phyloP scores from a whole-genome alignment of 2,329 filamentous ascomycete species.

The Fusarium sp. region DNA sequence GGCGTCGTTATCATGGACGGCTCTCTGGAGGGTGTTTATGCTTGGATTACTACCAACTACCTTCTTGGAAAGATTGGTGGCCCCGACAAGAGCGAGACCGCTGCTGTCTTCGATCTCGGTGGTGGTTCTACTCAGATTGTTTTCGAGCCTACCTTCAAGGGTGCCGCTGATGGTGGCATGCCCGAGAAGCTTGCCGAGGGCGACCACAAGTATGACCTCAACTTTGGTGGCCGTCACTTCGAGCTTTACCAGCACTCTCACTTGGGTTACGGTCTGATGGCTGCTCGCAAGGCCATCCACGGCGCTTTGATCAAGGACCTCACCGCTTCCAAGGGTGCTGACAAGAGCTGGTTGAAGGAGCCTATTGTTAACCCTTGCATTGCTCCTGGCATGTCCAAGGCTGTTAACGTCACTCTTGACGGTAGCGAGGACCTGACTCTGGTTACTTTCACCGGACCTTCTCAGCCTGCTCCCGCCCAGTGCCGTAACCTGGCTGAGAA shows the following conservation, averaged over 20 bases:
- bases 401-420: conserved; percentile 78
- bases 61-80: conserved; percentile 97
- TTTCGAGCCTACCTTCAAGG: conserved; percentile 93
- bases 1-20: conserved; percentile 98
- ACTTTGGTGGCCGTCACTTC: conserved; percentile 91
- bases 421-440: conserved; percentile 68
- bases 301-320: conserved; percentile 78
- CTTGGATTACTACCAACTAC: conserved; percentile 99
- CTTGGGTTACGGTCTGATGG: conserved; percentile 96
- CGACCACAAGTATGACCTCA: conserved; percentile 94
- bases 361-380: conserved; percentile 89
- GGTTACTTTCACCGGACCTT: conserved; percentile 90
- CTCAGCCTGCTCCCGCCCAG: conserved; percentile 80
- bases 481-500: conserved; percentile 92
- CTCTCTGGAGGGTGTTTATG: conserved; percentile 96
- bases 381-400: conserved; percentile 79
- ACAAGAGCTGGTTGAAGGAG: conserved; percentile 75
- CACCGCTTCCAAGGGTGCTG: conserved; percentile 66
- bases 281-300: conserved; percentile 89
- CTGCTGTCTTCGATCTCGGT: conserved; percentile 94
- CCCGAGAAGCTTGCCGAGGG: conserved; percentile 87
- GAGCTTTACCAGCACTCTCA: conserved; percentile 98
- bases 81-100: conserved; percentile 88
- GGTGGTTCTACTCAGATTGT: conserved; percentile 99
- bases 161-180: conserved; percentile 78